Conservation (phyloP, 2,329 filamentous ascomycete species). For the Fusarium buxicola region DNA sequence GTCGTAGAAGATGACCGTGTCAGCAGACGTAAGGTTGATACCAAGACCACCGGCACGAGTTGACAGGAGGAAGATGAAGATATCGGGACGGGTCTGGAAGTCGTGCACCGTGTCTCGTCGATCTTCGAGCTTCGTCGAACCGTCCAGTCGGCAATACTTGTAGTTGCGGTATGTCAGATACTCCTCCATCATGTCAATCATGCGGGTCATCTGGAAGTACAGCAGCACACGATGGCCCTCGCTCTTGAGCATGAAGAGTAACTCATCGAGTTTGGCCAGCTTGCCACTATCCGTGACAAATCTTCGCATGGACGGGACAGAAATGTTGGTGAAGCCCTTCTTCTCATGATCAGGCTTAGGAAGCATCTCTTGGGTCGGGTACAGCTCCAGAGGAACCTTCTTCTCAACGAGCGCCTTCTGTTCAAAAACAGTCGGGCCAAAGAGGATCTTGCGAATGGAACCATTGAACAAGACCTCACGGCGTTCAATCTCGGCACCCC, state of each 20-base stretch:
- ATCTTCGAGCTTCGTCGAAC: slow-evolving; percentile 97
- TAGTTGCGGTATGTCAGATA: slow-evolving; percentile 99
- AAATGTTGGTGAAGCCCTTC: slow-evolving; percentile 88
- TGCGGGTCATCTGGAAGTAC: slow-evolving; percentile 99
- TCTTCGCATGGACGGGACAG: slow-evolving; percentile 94
- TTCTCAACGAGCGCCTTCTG: slow-evolving; percentile 81
- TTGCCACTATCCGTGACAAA: slow-evolving; percentile 99
- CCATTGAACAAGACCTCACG: slow-evolving; percentile 83
- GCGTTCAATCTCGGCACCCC: slow-evolving; percentile 72
- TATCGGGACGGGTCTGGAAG: slow-evolving; percentile 93
- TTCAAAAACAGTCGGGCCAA: slow-evolving; percentile 70
- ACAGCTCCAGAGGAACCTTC: slow-evolving; percentile 73
- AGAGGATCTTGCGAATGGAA: slow-evolving; percentile 79
- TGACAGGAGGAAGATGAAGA: slow-evolving; percentile 96
- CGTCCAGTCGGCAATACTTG: slow-evolving; percentile 97
- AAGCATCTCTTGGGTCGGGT: slow-evolving; percentile 74
- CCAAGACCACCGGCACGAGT: slow-evolving; percentile 97
- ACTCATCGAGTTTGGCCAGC: slow-evolving; percentile 87
- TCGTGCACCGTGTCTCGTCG: slow-evolving; percentile 95
- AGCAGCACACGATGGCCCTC: slow-evolving; percentile 92
- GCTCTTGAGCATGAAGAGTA: slow-evolving; percentile 90
- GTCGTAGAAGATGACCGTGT: slow-evolving; percentile 99
- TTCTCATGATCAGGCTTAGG: slow-evolving; percentile 84
- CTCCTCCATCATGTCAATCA: slow-evolving; percentile 99
- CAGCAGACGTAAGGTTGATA: slow-evolving; percentile 96